Percentiles rank a stretch among this genome's conserved stretches.
These are phyloP conservation scores for Camillea tinctor DNA, from an alignment of 2,329 filamentous ascomycete species.

Conservation along the genomic window DNA sequence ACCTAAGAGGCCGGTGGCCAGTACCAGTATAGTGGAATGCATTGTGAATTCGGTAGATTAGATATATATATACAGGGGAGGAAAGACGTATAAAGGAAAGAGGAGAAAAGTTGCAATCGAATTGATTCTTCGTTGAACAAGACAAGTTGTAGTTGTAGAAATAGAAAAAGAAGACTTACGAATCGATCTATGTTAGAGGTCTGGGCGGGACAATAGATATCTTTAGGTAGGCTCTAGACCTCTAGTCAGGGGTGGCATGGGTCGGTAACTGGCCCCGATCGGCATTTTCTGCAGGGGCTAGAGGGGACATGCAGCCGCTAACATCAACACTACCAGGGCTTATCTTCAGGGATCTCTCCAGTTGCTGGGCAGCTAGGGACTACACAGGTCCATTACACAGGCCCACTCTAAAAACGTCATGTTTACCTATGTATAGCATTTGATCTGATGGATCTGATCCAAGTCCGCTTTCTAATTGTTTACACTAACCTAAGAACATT, in stretches of 20 bases:
- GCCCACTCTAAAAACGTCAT: not conserved
- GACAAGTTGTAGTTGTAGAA: not conserved
- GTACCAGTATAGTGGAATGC: conserved; percentile 35
- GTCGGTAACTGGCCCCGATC: not conserved
- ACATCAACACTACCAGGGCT: not conserved
- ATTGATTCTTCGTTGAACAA: not conserved
- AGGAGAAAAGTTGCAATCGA: not conserved
- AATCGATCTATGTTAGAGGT: too few relatives aligned
- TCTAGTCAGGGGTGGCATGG: not conserved
- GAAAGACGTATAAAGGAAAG: not conserved
- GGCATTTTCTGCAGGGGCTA: not conserved
- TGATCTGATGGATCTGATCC: not conserved
- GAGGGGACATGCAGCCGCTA: not conserved
- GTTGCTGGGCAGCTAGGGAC: not conserved
- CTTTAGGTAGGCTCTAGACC: not conserved
- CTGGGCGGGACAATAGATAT: not conserved
- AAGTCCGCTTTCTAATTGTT: too few relatives aligned
- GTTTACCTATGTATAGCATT: not conserved
- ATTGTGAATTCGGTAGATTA: conserved; percentile 18
- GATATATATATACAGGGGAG: not conserved
- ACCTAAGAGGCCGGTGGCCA: conserved; percentile 37
- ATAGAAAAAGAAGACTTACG: too few relatives aligned
- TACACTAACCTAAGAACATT: too few relatives aligned
- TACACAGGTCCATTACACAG: too few relatives aligned
- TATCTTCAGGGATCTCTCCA: not conserved